Evolutionary conservation across 768 basidiomycete species (phyloP), one percentile per base, ranked within the genome.

Genomic region (Tubosaeta sp.): DNA sequence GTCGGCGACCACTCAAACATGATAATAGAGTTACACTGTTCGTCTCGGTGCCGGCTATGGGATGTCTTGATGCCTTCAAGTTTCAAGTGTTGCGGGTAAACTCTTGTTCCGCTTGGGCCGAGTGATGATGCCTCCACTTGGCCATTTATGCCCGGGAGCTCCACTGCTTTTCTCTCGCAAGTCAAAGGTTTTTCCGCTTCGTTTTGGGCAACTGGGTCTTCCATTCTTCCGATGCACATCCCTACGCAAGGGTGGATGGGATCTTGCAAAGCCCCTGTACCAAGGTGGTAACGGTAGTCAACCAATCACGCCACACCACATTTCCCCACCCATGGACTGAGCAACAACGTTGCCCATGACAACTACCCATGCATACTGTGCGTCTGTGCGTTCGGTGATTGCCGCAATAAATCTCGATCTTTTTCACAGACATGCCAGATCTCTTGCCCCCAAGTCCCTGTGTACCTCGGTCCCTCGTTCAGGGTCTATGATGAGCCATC

Each of bases 321-420:
- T 12, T 38, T 38, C 36, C 30, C 21, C 34, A 21, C 22, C 31
- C 34, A 51, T 27, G 22, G n/a, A 19, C 14, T 40, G 19, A 24
- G n/a, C 38, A 22, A 53, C 16, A 42, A 31, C n/a, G 54, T 59
- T 51, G 45, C 43, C 46, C 47, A 46, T 51, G 54, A 44, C 59
- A 51, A 52, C 51, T 31, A 18, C n/a, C 34, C 34, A 6, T 32
- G 38, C 32, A 16, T 48, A 21, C n/a, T n/a, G n/a, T n/a, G 22
- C 43, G 27, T 52, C 41, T 39, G 19, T 41, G 35, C 22, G 31
- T 29, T 16, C 53, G 54, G 56, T 45, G 59, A 52, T 64, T 50
- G 30, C 62, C 56, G 50, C 5, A 16, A 25, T 40, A 31, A 34
- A 25, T 29, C 38, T 46, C 60, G 36, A 53, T 54, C 40, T 56